Base-by-base conservation (phyloP, 495 filamentous ascomycete genomes). In the Stereocaulon alpinum region DNA sequence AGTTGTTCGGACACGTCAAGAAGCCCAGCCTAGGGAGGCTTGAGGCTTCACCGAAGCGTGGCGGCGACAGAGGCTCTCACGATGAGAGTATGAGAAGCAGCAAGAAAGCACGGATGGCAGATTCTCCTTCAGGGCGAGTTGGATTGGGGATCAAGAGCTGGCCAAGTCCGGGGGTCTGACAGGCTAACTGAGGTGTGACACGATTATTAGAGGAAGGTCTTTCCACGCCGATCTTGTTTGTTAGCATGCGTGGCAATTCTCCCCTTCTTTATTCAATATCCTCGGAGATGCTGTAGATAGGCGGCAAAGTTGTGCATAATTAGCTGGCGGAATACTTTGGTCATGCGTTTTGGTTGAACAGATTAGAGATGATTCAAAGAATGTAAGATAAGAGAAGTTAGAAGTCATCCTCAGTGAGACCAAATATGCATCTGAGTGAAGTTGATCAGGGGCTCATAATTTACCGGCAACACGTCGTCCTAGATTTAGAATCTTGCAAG, bases 1-100 rank as follows among this genome's bases (percentile, higher is more conserved):
- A 85, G 68, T 68, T 89, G n/a, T 86, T 85, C 67, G 83, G 83
- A 0, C 79, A 82, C 18, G 72, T 87, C 44, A 81, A 77, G 61
- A 87, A 87, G 70, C 69, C 76, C n/a, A 73, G 73, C 22, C 64
- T 73, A 44, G 75, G 74, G 10, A 72, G 68, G 40, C 70, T 72
- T 27, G 58, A 70, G 17, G 61, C 56, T 42, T 62, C 61, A 24
- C 77, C 74, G 55, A 88, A 88, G 75, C 78, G 84, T 50, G 84
- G 82, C 68, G 77, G 76, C 55, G 77, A 70, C 63, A 74, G 72
- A 61, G 74, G 77, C 22, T 70, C 68, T 32, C 68, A 70, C 29
- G 66, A 69, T 40, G 71, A 72, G 6, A 71, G 69, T 11, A 58
- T 64, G 32, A 79, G 74, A 61, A 75, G 77, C 47, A 71, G 71